Conservation (phyloP, 805 yeast species). For the Tetrapisispora taiwanensis region DNA sequence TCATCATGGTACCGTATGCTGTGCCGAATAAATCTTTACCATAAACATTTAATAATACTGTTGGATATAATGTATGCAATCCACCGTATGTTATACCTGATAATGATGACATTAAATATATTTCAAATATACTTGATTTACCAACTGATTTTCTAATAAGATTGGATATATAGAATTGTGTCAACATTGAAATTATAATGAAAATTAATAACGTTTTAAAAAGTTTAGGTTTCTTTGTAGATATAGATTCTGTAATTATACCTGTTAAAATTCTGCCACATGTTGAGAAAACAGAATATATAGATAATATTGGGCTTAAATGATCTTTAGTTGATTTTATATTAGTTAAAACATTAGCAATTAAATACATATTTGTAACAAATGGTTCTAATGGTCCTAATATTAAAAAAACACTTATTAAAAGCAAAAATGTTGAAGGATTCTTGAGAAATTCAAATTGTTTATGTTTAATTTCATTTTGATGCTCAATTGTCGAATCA, state of each 20-base stretch:
- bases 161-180: constrained; percentile 28
- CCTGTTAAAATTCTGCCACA: constrained; percentile 59
- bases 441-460: constrained; percentile 34
- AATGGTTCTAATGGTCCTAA: constrained; percentile 82
- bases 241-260: constrained; percentile 51
- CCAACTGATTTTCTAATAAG: constrained; percentile 13
- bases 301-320: constrained; percentile 39
- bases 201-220: constrained; percentile 26
- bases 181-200: constrained; percentile 28
- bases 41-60: constrained; percentile 74
- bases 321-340: constrained; percentile 7
- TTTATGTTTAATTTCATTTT: background rate
- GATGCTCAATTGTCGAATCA: background rate
- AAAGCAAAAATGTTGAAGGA: constrained; percentile 52
- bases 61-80: constrained; percentile 76
- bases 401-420: constrained; percentile 51
- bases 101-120: constrained; percentile 32
- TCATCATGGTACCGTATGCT: constrained; percentile 82
- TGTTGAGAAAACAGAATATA: constrained; percentile 62
- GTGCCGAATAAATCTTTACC: constrained; percentile 84
- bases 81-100: constrained; percentile 76
- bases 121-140: constrained; percentile 11
- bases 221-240: constrained; percentile 23
- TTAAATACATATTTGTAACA: constrained; percentile 72
- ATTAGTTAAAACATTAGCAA: constrained; percentile 34